Evolutionary conservation across 495 filamentous ascomycete species (phyloP), one percentile per base, ranked within the genome.

Genomic region (Tetracladium marchalianum): DNA sequence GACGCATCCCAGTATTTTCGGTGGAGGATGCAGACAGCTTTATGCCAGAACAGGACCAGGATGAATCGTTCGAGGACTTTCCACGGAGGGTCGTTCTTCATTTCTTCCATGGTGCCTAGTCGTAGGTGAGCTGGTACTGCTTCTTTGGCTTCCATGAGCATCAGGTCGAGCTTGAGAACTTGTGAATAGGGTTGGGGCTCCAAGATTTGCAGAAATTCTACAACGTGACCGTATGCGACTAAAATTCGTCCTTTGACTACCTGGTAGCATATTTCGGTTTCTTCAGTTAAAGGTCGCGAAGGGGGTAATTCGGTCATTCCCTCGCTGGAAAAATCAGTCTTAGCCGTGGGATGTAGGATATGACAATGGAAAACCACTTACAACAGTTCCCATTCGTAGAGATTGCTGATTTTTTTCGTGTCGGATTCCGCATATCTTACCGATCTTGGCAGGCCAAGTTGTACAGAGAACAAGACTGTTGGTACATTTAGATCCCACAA

Each of bases 11-110:
- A 56, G 38, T 45, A 52, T 27, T 52, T 76, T 5, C 85, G 75
- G 55, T 90, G 86, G 19, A 90, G 66, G 7, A 89, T 76, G 38
- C 78, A 81, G 12, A 82, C 71, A 9, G 74, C 67, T 57, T 87
- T 87, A 50, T 85, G 76, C 54, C 84, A 87, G 15, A 88, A 64
- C 4, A 86, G 61, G 11, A 82, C 77, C 11, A 90, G 63, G 0
- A 76, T 79, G 52, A 78, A 83, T 2, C 83, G 76, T 46, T 84
- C 78, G 61, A 85, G 78, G 44, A 90, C 38, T 17, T 38, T 36
- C 18, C 35, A 45, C 12, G 54, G 41, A 6, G 33, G 11, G 37
- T 53, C 50, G 12, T 44, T 32, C 11, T 41, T 33, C 54, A 57
- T 57, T 24, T 53, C 50, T 38, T 53, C 44, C 4, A 53, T 32